Evolutionary conservation across 2,329 filamentous ascomycete species (phyloP).

Genomic region (Penicillium sumatraense): DNA sequence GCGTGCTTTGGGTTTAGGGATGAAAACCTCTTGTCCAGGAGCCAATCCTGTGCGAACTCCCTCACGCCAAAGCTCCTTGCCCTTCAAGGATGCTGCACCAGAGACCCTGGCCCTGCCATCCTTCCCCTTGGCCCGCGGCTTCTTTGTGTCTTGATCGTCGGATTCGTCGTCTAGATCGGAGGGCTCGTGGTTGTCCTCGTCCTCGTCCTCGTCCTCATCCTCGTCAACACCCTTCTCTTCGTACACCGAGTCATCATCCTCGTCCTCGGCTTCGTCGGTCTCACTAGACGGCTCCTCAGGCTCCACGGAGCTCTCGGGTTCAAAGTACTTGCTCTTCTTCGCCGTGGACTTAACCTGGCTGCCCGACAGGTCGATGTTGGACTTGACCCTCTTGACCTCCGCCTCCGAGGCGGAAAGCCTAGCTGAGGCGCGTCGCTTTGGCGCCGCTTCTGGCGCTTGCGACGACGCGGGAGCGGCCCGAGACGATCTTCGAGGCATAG

Average conservation of each 20-base stretch:
- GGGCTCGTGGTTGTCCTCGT: background rate
- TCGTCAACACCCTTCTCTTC: conserved; percentile 68
- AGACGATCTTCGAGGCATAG: conserved; percentile 44
- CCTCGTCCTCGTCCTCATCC: conserved; percentile 32
- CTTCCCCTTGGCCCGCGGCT: conserved; percentile 8
- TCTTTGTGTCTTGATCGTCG: conserved; percentile 13
- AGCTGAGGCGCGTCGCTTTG: conserved; percentile 41
- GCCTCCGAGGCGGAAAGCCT: conserved; percentile 32
- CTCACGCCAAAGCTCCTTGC: conserved; percentile 60
- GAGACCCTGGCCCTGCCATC: conserved; percentile 3
- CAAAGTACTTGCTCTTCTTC: conserved; percentile 58
- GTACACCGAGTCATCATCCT: conserved; percentile 35
- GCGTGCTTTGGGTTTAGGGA: conserved; percentile 67
- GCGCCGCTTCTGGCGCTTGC: conserved; percentile 35
- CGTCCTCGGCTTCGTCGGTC: conserved; percentile 70
- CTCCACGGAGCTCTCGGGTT: conserved; percentile 42
- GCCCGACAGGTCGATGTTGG: conserved; percentile 22
- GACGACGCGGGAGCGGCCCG: conserved; percentile 39
- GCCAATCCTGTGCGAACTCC: conserved; percentile 60
- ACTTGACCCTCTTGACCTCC: conserved; percentile 40
- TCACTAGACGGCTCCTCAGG: conserved; percentile 58
- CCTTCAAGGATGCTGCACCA: conserved; percentile 29
- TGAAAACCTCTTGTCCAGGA: conserved; percentile 64
- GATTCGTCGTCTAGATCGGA: conserved; percentile 19
- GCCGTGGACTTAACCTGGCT: conserved; percentile 41